Base-by-base conservation (phyloP, 2,329 filamentous ascomycete genomes). In the Colletotrichum gigasporum region DNA sequence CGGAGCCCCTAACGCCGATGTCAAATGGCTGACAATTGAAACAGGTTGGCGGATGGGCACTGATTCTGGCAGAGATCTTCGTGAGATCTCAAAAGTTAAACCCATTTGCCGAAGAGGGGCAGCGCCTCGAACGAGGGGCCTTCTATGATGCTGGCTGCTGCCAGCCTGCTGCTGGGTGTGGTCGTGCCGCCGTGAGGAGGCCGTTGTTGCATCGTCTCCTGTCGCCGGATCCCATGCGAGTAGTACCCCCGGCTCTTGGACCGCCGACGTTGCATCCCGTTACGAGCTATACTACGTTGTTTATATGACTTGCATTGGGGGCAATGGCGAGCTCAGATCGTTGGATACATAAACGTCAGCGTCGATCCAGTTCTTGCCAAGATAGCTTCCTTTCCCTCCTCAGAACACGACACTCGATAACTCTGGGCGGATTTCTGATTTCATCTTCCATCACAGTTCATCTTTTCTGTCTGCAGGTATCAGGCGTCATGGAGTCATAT, bases 21-120 rank as follows among this genome's bases (percentile, higher is more conserved):
- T 59, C 54, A 63, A 63, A 63, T 63, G 47, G 45, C 30, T 63
- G 54, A 59, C 54, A 59, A 35, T 45, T 51, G 30, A 63, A 59
- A 63, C 45, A n/a, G 26, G 53, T 63, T 54, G 54, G 60, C 32
- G 22, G 24, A 14, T 39, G 14, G 30, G 39, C 30, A 44, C 45
- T 32, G 32, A 32, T 22, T 39, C 37, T 44, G 59, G 24, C 16
- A 51, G 20, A 26, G 60, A 63, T 59, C 37, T 52, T 30, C 45
- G 26, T 42, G 12, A 26, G 22, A 34, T 52, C 18, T 4, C 26
- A 11, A 52, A 51, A 47, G 22, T 63, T 18, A 52, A 63, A 51
- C 44, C 11, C n/a, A 28, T 22, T 37, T 63, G 54, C 54, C 54
- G 39, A 22, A 18, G 10, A 28, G 11, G 22, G 5, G 14, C n/a